Conservation (phyloP, 441 rosid genomes). For the Gossypium lobatum region DNA sequence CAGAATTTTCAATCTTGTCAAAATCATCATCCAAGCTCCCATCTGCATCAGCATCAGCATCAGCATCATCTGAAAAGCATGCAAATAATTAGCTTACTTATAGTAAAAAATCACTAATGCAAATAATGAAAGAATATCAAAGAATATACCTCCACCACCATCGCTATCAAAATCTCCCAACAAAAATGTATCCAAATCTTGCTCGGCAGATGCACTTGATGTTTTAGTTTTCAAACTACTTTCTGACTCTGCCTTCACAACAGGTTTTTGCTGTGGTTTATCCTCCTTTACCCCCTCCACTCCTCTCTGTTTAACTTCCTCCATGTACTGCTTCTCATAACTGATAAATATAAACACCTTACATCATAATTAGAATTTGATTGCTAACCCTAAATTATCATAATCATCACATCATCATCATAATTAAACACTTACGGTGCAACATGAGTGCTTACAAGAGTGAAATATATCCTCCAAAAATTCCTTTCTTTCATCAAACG, state of each 20-base stretch:
- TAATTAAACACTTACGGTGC: slow-evolving; percentile 43
- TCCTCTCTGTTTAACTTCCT: slow-evolving; percentile 45
- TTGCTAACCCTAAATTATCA: background rate
- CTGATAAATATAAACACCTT: slow-evolving; percentile 21
- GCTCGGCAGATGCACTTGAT: slow-evolving; percentile 38
- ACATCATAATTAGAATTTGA: background rate
- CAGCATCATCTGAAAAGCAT: slow-evolving; percentile 38
- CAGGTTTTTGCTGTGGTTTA: slow-evolving; percentile 30
- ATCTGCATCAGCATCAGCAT: slow-evolving; percentile 34
- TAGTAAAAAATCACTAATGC: background rate
- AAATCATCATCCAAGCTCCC: slow-evolving; percentile 75
- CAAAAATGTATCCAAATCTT: slow-evolving; percentile 61
- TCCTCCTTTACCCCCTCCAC: slow-evolving; percentile 37
- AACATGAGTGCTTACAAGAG: slow-evolving; percentile 64
- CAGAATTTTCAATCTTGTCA: slow-evolving; percentile 75
- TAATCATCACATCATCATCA: background rate
- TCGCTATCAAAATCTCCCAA: slow-evolving; percentile 66
- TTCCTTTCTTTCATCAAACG: slow-evolving; percentile 58
- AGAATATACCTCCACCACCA: slow-evolving; percentile 45
- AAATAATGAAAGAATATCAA: background rate
- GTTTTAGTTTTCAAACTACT: slow-evolving; percentile 30
- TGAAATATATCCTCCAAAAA: slow-evolving; percentile 71
- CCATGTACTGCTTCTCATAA: slow-evolving; percentile 56
- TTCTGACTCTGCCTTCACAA: slow-evolving; percentile 25
- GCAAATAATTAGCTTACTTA: background rate